Evolutionary conservation across 208 protist genomes (phyloP).

Genomic region (Wallacemonas rigidus): DNA sequence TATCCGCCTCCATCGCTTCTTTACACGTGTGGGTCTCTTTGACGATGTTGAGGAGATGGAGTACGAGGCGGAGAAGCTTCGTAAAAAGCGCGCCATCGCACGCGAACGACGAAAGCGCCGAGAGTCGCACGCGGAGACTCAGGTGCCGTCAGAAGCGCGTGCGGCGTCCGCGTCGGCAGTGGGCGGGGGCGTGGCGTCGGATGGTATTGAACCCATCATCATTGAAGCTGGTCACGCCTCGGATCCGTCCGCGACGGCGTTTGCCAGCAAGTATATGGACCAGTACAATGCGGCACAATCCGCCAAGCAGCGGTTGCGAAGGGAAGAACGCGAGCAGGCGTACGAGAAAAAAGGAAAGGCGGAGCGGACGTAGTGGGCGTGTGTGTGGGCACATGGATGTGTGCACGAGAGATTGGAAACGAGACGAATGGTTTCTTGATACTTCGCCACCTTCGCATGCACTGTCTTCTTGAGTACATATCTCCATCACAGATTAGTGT

Average conservation of each 20-base stretch:
- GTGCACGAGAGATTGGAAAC: not conserved
- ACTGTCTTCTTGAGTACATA: not conserved
- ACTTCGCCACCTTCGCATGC: too few species aligned
- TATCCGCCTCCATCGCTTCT: slow-evolving; percentile 67
- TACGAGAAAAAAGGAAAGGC: slow-evolving; percentile 5
- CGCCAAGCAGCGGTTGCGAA: slow-evolving; percentile 1
- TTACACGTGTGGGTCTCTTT: slow-evolving; percentile 56
- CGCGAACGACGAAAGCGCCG: slow-evolving; percentile 32
- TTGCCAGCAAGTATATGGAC: slow-evolving; percentile 17
- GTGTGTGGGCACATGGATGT: too few species aligned
- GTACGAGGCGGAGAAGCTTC: slow-evolving; percentile 70
- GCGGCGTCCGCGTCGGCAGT: slow-evolving; percentile 25
- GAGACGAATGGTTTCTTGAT: not conserved
- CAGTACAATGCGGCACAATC: slow-evolving; percentile 2
- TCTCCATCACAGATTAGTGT: not conserved
- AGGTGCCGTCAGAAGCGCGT: slow-evolving; percentile 8
- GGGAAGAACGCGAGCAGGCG: slow-evolving; percentile 3
- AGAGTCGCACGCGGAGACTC: slow-evolving; percentile 7
- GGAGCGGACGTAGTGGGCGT: not conserved
- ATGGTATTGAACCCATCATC: slow-evolving; percentile 26
- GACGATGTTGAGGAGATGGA: slow-evolving; percentile 73
- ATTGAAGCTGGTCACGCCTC: not conserved
- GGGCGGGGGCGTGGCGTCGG: slow-evolving; percentile 8
- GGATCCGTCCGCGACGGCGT: slow-evolving; percentile 11
- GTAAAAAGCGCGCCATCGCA: slow-evolving; percentile 52